Conservation (phyloP, 805 yeast genomes). For the Zygosaccharomyces gambellarensis region DNA sequence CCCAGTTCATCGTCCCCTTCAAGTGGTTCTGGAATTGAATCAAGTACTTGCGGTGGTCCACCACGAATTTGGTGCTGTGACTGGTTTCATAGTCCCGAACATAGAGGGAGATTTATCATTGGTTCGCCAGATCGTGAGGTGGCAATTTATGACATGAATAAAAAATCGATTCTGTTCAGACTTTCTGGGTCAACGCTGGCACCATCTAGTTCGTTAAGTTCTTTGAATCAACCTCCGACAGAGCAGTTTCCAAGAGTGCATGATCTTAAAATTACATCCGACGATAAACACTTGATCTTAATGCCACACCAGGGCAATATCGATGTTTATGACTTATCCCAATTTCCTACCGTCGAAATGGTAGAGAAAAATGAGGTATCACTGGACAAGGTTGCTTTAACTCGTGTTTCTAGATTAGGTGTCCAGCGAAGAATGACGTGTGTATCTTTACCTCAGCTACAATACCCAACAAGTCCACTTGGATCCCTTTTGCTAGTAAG, state of each 20-base stretch:
- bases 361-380: slow-evolving; percentile 17
- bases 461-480: slow-evolving; percentile 5
- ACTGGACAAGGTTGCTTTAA: slow-evolving; percentile 24
- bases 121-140: slow-evolving; percentile 75
- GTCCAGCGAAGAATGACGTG: slow-evolving; percentile 61
- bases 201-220: slow-evolving; percentile 6
- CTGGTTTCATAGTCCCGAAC: slow-evolving; percentile 53
- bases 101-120: slow-evolving; percentile 47
- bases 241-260: slow-evolving; percentile 48
- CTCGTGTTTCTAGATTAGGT: slow-evolving; percentile 41
- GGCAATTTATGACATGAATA: slow-evolving; percentile 40
- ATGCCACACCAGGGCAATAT: slow-evolving; percentile 61
- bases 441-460: slow-evolving; percentile 45
- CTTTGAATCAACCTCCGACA: slow-evolving; percentile 7
- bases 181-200: slow-evolving; percentile 25
- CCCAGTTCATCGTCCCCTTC: slow-evolving; percentile 7
- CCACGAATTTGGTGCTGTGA: slow-evolving; percentile 55
- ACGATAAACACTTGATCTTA: slow-evolving; percentile 57
- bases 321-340: slow-evolving; percentile 51
- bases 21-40: slow-evolving; percentile 3
- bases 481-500: slow-evolving; percentile 48
- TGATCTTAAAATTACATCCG: slow-evolving; percentile 62
- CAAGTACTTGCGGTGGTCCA: slow-evolving; percentile 12
- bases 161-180: slow-evolving; percentile 23
- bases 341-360: slow-evolving; percentile 22